Evolutionary conservation across 345 rosid species (phyloP), one percentile per base, ranked within the genome.

Genomic region (Gossypium turneri): DNA sequence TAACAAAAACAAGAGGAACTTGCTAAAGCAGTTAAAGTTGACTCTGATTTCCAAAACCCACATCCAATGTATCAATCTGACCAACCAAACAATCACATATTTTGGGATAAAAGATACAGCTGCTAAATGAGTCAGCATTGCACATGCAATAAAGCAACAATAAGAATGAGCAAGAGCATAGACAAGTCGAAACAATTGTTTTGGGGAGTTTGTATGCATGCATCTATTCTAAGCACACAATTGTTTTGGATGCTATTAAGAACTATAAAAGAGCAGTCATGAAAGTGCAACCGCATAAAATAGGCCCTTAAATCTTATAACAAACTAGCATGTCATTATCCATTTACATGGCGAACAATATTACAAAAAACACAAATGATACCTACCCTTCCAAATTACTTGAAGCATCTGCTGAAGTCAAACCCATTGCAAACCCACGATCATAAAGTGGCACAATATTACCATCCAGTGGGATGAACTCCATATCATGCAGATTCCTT

Each of bases 381-480:
- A 70, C 55, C 79, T 89, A 93, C 99, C 94, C 88, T 77, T 89
- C 96, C 52, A 77, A 61, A 85, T 88, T 93, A 82, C 73, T 85
- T 60, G 87, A 80, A 70, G 86, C 91, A 86, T 76, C 85, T n/a
- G 83, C 81, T 75, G 89, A 84, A 75, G 89, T 89, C 90, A 96
- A 89, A 73, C 98, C 97, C 73, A 89, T 69, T 24, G 90, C 76
- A 81, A 80, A 92, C 78, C 89, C 92, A 81, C 99, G 99, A 74
- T 96, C 92, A 88, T 96, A 96, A 73, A 89, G 90, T 50, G 98
- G 99, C 64, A 88, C 89, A 16, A 60, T 73, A 79, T 80, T 82
- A 77, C 86, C 70, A 73, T 91, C 90, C 41, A 82, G 78, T 9
- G 88, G 80, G 81, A 81, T 72, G 19, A 80, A 75, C 22, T 62